These are phyloP conservation scores for Flueggea neowawraea DNA, from an alignment of 441 rosid species.

Conservation along the genomic window DNA sequence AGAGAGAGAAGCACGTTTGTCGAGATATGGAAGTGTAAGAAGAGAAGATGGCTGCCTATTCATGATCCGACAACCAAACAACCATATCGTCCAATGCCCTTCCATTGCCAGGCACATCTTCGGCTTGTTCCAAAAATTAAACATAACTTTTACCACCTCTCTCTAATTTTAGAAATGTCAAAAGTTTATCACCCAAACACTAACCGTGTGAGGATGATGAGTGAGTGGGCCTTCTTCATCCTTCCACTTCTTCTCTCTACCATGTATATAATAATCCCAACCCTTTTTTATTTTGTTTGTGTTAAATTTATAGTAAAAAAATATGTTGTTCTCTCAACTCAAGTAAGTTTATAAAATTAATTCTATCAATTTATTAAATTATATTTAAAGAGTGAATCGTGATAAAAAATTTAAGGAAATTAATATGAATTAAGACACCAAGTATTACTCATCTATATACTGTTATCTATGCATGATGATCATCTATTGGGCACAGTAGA, in stretches of 20 bases:
- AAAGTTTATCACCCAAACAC: slow-evolving; percentile 22
- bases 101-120: slow-evolving; percentile 35
- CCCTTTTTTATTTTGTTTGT: too few relatives aligned
- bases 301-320: too few relatives aligned
- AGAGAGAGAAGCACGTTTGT: not conserved
- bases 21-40: slow-evolving; percentile 9
- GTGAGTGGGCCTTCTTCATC: slow-evolving; percentile 14
- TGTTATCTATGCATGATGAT: not conserved
- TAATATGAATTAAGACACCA: too few relatives aligned
- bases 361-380: too few relatives aligned
- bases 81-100: slow-evolving; percentile 39
- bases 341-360: too few relatives aligned
- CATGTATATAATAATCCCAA: not conserved
- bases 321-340: too few relatives aligned
- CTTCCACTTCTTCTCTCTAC: slow-evolving; percentile 5
- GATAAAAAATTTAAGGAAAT: too few relatives aligned
- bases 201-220: slow-evolving; percentile 39
- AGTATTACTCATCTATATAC: not conserved
- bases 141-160: not conserved
- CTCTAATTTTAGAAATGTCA: slow-evolving; percentile 9
- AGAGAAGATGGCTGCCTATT: slow-evolving; percentile 37
- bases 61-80: slow-evolving; percentile 63
- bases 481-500: not conserved
- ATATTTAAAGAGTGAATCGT: too few relatives aligned
- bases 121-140: too few relatives aligned